Percentiles rank a stretch among this genome's conserved stretches.
Evolutionary conservation across 208 protist species (phyloP).

Genomic region (Trypanosoma scelopori): DNA sequence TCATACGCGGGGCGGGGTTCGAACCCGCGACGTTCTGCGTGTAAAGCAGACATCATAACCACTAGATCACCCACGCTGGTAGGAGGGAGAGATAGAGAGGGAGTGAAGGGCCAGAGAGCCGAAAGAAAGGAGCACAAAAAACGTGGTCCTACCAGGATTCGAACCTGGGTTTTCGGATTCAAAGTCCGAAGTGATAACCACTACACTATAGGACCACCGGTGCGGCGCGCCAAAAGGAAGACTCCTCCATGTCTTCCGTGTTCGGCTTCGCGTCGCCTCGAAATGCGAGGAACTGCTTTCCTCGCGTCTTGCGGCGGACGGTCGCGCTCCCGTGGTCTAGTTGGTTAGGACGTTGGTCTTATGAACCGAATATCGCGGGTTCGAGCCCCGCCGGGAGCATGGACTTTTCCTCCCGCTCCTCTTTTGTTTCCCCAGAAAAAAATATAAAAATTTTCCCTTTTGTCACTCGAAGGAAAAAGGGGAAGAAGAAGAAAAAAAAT

Average conservation of each 20-base stretch:
- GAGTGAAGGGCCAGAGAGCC: too few relatives aligned
- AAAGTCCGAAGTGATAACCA: slow-evolving; percentile 86
- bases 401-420: slow-evolving; percentile 18
- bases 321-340: slow-evolving; percentile 57
- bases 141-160: slow-evolving; percentile 74
- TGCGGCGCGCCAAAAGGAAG: too few relatives aligned
- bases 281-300: too few relatives aligned
- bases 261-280: too few relatives aligned
- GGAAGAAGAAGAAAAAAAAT: too few relatives aligned
- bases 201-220: slow-evolving; percentile 73
- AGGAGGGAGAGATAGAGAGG: background rate
- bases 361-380: slow-evolving; percentile 58
- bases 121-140: slow-evolving; percentile 19
- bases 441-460: too few relatives aligned
- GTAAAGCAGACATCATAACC: slow-evolving; percentile 72
- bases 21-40: slow-evolving; percentile 72
- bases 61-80: slow-evolving; percentile 54
- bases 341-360: slow-evolving; percentile 62
- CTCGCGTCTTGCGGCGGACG: too few relatives aligned
- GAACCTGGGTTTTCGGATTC: slow-evolving; percentile 85
- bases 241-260: background rate
- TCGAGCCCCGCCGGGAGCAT: slow-evolving; percentile 51
- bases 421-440: slow-evolving; percentile 1
- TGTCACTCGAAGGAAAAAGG: too few relatives aligned
- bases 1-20: slow-evolving; percentile 56